A percentile compares a stretch with the other conserved stretches of the same genome.
Evolutionary conservation across 768 basidiomycete species (phyloP).

Genomic region (Boletus reticulatus): DNA sequence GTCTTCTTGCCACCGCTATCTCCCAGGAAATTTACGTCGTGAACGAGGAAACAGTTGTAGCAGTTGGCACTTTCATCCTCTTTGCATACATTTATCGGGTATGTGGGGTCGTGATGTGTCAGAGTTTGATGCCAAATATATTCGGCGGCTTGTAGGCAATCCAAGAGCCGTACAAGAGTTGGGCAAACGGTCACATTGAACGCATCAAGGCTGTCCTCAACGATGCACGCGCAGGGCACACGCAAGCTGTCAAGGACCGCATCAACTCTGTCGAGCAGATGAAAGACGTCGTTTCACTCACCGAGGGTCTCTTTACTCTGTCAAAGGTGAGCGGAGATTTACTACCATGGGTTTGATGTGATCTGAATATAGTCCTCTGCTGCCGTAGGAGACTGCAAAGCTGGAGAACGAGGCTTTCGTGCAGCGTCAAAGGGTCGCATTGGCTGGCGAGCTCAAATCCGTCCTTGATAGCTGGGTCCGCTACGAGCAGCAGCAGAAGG

Average conservation of each 20-base stretch:
- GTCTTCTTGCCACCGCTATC: slow-evolving; percentile 86
- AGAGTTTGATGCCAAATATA: slow-evolving; percentile 1
- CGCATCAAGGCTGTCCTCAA: slow-evolving; percentile 82
- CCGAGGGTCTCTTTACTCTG: slow-evolving; percentile 84
- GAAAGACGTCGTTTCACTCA: slow-evolving; percentile 93
- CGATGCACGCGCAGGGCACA: slow-evolving; percentile 83
- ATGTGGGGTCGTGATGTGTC: slow-evolving; percentile 22
- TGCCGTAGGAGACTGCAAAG: slow-evolving; percentile 78
- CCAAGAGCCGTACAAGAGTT: slow-evolving; percentile 85
- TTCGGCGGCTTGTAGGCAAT: slow-evolving; percentile 48
- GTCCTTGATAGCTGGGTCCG: slow-evolving; percentile 99
- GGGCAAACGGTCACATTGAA: slow-evolving; percentile 87
- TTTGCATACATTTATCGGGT: slow-evolving; percentile 82
- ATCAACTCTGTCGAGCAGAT: slow-evolving; percentile 90
- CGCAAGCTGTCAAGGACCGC: slow-evolving; percentile 88
- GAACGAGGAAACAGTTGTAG: slow-evolving; percentile 93
- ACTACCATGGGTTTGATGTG: neutral
- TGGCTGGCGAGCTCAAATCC: slow-evolving; percentile 87
- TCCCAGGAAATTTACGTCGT: slow-evolving; percentile 97
- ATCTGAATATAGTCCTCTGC: neutral
- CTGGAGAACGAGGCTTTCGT: slow-evolving; percentile 89
- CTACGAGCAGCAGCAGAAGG: slow-evolving; percentile 94
- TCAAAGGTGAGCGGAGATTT: slow-evolving; percentile 64
- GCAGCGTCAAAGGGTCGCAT: slow-evolving; percentile 82
- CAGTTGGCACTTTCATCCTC: slow-evolving; percentile 80